Percentiles rank a stretch among this genome's conserved stretches.
Conservation (phyloP, 495 filamentous ascomycete species). For the Neurospora sp. region DNA sequence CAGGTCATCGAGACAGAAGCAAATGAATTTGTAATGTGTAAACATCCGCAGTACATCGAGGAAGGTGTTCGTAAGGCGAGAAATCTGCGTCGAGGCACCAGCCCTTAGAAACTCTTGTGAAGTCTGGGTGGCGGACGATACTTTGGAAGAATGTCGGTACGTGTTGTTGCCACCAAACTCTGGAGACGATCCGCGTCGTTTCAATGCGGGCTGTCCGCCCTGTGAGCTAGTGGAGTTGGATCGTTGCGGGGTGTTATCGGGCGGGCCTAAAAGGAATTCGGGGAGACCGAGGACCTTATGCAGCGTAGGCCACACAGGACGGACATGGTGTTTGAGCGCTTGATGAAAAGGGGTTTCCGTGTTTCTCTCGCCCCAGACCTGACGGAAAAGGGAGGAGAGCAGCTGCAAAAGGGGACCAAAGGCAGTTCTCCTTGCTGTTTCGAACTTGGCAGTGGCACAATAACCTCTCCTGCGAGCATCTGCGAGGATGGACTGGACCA, state of each 20-base stretch:
- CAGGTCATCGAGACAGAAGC: constrained; percentile 74
- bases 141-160: not conserved
- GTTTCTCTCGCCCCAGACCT: constrained; percentile 85
- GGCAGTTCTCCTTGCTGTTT: constrained; percentile 65
- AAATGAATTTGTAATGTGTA: constrained; percentile 67
- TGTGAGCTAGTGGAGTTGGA: constrained; percentile 4
- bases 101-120: constrained; percentile 62
- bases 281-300: constrained; percentile 71
- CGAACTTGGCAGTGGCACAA: constrained; percentile 76
- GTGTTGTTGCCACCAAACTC: constrained; percentile 17
- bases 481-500: constrained; percentile 67
- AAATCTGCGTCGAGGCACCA: constrained; percentile 59
- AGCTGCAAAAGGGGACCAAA: constrained; percentile 77
- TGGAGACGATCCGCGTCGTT: constrained; percentile 33
- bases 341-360: constrained; percentile 75
- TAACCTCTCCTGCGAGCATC: constrained; percentile 67
- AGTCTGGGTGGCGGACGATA: constrained; percentile 30
- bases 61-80: constrained; percentile 73
- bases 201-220: constrained; percentile 10
- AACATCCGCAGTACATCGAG: constrained; percentile 74
- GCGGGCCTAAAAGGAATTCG: constrained; percentile 51
- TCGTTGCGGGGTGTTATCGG: constrained; percentile 9
- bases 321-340: constrained; percentile 57
- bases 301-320: constrained; percentile 67
- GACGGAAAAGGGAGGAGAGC: constrained; percentile 72